Evolutionary conservation across 371 early-diverging fungal genomes (phyloP).

Genomic region (Dichotomocladium elegans): DNA sequence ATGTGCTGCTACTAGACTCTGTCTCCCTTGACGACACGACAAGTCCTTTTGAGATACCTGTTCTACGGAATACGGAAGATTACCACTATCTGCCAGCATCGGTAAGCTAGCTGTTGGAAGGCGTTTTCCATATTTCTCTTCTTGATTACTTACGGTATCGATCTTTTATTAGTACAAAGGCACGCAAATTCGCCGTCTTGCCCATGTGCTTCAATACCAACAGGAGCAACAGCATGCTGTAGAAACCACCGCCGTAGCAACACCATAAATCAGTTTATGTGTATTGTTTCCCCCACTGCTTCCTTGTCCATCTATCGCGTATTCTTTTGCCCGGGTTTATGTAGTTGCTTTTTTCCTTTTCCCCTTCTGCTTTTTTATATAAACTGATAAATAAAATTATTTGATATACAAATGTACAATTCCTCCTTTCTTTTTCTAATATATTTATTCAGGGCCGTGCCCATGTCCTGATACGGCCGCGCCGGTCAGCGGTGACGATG

Average conservation of each 20-base stretch:
- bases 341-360: too few species aligned
- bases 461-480: constrained; percentile 83
- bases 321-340: too few species aligned
- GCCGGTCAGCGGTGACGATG: constrained; percentile 79
- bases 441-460: constrained; percentile 24
- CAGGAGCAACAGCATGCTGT: constrained; percentile 7
- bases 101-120: constrained; percentile 24
- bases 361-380: too few species aligned
- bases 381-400: too few species aligned
- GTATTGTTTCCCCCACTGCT: not conserved
- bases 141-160: not conserved
- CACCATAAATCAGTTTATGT: not conserved
- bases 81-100: constrained; percentile 59
- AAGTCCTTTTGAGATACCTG: constrained; percentile 58
- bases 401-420: not conserved
- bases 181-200: constrained; percentile 33
- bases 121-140: not conserved
- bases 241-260: constrained; percentile 5
- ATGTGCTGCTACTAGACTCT: constrained; percentile 83
- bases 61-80: constrained; percentile 47
- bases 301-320: too few species aligned
- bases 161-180: constrained; percentile 18
- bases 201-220: constrained; percentile 5
- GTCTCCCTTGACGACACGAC: constrained; percentile 72
- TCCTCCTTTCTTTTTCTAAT: not conserved